A percentile compares a stretch with the other conserved stretches of the same genome.
These are phyloP conservation scores for Cymbidium sinense DNA, from an alignment of 106 monocot species.

Conservation along the genomic window DNA sequence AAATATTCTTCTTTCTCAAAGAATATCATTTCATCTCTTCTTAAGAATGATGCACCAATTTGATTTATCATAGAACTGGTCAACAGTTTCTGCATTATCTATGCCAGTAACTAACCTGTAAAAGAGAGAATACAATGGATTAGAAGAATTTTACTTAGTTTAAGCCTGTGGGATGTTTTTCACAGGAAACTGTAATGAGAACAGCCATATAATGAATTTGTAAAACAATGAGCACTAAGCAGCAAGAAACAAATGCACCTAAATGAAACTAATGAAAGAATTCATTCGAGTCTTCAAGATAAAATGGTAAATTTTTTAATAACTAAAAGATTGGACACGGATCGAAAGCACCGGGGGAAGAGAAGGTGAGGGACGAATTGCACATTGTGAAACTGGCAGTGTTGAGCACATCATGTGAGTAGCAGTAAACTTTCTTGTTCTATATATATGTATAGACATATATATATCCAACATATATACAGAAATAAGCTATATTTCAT, in stretches of 20 bases:
- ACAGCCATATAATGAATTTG: background rate
- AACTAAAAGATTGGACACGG: no score
- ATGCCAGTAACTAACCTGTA: constrained; percentile 73
- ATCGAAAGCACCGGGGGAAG: no score
- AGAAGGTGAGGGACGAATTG: no score
- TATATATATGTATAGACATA: no score
- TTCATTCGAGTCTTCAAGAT: no score
- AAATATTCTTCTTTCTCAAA: no score
- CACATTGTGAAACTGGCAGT: no score
- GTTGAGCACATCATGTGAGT: no score
- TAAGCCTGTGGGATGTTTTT: background rate
- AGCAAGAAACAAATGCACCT: background rate
- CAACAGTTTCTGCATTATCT: constrained; percentile 49
- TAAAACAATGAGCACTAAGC: background rate
- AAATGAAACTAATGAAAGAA: background rate
- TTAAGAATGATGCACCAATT: constrained; percentile 92
- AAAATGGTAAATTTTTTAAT: no score
- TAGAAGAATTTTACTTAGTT: background rate
- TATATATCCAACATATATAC: no score
- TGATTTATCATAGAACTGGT: constrained; percentile 94
- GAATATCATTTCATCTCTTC: constrained; percentile 41
- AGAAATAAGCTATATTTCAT: no score
- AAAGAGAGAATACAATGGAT: constrained; percentile 10
- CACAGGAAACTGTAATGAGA: background rate
- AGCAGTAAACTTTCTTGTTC: no score